Base-by-base conservation (phyloP, 208 protist genomes). In the Leishmania amazonensis region DNA sequence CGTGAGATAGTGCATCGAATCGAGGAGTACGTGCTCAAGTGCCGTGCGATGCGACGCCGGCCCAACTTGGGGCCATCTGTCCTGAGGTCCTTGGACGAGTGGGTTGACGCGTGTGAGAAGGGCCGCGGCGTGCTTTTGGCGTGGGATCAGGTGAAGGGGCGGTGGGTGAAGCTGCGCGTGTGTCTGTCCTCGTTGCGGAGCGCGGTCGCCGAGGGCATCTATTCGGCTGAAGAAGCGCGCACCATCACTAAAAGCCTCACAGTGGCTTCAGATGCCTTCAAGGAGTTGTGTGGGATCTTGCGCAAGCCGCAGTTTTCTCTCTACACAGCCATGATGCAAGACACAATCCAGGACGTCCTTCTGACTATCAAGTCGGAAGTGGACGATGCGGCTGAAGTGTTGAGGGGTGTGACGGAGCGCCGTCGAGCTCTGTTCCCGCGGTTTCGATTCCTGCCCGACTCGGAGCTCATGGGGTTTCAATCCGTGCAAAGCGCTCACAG, bases 371-470 rank as follows among this genome's bases (percentile, higher is more conserved):
- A 98, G 78, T 85, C 93, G n/a, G 85, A 94, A 40, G 87, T 99
- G 40, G 95, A 98, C 21, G 88, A 97, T n/a, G 93, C 99, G 40
- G 85, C 90, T 64, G 94, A 96, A 75, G 83, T 97, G 53, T 83
- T 99, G 35, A 89, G 90, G 40, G 84, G 96, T 58, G 96, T 97
- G 78, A 79, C 99, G 62, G 97, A 99, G 79, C 87, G 91, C 51
- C 99, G 98, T 80, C 90, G 98, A 35, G 81, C 85, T 40, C 78
- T 83, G 28, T 99, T 99, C 86, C 93, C 98, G 19, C 90, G 98
- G 70, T 99, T 99, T 85, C 96, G 96, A 83, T 99, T 99, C 80
- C 83, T 99, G 42, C 96, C 93, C 28, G 94, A 97, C 79, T 83
- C 70, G 1, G 91, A 98, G 83, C 84, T 99, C 62, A 47, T 95